Conservation (phyloP, 495 filamentous ascomycete species). For the Aspergillus carlsbadensis region DNA sequence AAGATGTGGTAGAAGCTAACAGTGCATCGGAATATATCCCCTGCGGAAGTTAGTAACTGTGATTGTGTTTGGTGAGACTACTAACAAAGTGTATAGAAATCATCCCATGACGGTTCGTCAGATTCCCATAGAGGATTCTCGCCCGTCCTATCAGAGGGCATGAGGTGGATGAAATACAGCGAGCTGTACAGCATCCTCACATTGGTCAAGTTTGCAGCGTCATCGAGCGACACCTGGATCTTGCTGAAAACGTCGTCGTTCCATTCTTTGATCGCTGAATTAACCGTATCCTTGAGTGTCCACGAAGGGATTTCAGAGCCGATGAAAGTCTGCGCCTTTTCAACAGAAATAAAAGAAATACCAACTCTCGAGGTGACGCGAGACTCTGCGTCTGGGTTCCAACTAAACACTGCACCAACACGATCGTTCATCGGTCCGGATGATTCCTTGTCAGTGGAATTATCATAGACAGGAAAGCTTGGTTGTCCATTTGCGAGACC, state of each 20-base stretch:
- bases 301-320: conserved; percentile 58
- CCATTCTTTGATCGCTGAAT: conserved; percentile 55
- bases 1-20: conserved; percentile 65
- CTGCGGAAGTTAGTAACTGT: conserved; percentile 27
- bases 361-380: conserved; percentile 60
- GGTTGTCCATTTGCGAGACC: conserved; percentile 28
- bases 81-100: conserved; percentile 42
- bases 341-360: conserved; percentile 48
- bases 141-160: conserved; percentile 70
- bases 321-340: conserved; percentile 45
- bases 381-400: conserved; percentile 23
- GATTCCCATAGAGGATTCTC: conserved; percentile 71
- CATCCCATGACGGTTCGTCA: conserved; percentile 70
- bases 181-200: conserved; percentile 68
- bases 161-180: conserved; percentile 66
- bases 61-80: not conserved
- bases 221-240: conserved; percentile 52
- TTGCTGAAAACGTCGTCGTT: conserved; percentile 61
- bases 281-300: conserved; percentile 48
- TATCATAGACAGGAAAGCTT: conserved; percentile 26
- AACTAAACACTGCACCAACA: conserved; percentile 36
- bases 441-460: conserved; percentile 22
- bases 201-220: conserved; percentile 54
- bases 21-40: conserved; percentile 32
- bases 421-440: conserved; percentile 39